Evolutionary conservation across 768 basidiomycete genomes (phyloP).

Genomic region (Podaxis rugospora): DNA sequence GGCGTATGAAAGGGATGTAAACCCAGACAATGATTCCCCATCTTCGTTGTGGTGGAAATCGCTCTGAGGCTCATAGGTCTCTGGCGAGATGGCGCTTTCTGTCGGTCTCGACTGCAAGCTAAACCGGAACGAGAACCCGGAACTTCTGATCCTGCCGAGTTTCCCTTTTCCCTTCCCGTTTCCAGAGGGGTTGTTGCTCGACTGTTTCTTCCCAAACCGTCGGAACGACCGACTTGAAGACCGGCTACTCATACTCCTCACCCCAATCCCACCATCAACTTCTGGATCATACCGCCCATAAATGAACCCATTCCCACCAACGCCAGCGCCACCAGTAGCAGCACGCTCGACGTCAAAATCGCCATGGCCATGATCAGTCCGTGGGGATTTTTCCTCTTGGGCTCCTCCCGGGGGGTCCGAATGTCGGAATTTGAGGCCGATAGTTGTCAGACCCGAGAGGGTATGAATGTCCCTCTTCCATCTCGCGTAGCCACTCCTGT

Average conservation of each 20-base stretch:
- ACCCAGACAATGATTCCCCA: constrained; percentile 3
- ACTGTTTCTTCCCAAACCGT: not conserved
- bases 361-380: constrained; percentile 11
- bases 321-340: not conserved
- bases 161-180: not conserved
- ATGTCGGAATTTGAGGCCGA: constrained; percentile 40
- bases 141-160: not conserved
- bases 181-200: not conserved
- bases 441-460: constrained; percentile 23
- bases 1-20: constrained; percentile 20
- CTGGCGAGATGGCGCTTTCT: not conserved
- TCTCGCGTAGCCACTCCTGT: constrained; percentile 32
- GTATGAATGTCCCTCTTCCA: constrained; percentile 43
- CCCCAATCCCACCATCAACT: not conserved
- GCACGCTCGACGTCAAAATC: constrained; percentile 12
- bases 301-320: constrained; percentile 17
- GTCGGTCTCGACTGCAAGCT: not conserved
- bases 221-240: constrained; percentile 2
- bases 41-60: not conserved
- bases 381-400: constrained; percentile 16
- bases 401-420: constrained; percentile 17
- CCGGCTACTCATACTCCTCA: not conserved
- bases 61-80: not conserved
- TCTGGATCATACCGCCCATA: constrained; percentile 1
- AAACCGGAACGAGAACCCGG: constrained; percentile 1